Percentiles rank a stretch among this genome's conserved stretches.
Evolutionary conservation across 2,329 filamentous ascomycete species (phyloP).

Genomic region (Akanthomyces uredinophilus): DNA sequence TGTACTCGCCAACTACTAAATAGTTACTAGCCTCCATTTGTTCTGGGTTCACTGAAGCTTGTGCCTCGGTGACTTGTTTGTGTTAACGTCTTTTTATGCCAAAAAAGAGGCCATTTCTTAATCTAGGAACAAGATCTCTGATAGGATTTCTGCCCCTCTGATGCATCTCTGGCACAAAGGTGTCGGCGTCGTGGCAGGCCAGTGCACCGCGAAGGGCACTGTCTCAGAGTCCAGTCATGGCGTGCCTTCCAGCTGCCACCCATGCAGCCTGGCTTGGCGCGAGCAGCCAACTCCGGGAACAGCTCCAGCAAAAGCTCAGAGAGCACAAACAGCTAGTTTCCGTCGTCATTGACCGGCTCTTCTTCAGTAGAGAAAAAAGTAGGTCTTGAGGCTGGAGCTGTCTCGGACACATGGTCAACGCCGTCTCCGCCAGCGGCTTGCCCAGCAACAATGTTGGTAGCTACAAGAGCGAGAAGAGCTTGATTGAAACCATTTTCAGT

Average conservation of each 20-base stretch:
- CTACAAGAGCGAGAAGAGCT: not conserved
- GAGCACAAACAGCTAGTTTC: not conserved
- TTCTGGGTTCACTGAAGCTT: not conserved
- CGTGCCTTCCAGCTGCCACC: not conserved
- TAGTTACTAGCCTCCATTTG: not conserved
- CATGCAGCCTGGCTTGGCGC: slow-evolving; percentile 3
- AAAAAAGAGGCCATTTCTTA: too few species aligned
- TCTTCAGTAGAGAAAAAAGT: not conserved
- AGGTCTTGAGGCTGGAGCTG: not conserved
- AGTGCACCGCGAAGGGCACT: slow-evolving; percentile 3
- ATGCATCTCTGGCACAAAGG: slow-evolving; percentile 28
- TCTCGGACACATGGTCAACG: not conserved
- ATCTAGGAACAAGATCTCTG: not conserved
- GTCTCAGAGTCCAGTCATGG: slow-evolving; percentile 1
- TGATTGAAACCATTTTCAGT: not conserved
- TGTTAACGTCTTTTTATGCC: too few species aligned
- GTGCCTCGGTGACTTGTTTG: not conserved
- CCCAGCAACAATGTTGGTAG: not conserved
- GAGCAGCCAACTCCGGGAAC: not conserved
- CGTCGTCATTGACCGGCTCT: not conserved
- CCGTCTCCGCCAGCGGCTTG: not conserved
- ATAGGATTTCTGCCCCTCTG: not conserved
- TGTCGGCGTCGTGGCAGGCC: slow-evolving; percentile 26
- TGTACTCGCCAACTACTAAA: not conserved
- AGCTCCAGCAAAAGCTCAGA: not conserved